Evolutionary conservation across 2,329 filamentous ascomycete genomes (phyloP), one percentile per base, ranked within the genome.

Genomic region (Chaetomium strumarium): DNA sequence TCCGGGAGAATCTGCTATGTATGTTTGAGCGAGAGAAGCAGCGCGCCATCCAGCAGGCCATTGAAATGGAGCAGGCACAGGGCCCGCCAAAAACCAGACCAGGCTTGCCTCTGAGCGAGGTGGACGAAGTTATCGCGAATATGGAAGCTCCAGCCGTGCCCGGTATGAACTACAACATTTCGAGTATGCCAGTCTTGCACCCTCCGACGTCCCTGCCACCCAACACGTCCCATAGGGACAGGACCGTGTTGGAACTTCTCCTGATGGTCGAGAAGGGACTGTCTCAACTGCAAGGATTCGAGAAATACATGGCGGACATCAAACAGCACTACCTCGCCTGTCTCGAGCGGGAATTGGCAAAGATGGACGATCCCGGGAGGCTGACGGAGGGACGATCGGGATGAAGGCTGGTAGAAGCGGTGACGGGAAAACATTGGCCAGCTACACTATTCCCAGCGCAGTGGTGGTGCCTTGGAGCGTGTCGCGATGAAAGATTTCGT

Each of bases 21-120:
- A 63, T 70, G 44, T 66, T 68, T 36, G 60, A 64, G 44, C 64
- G 67, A 17, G 68, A 71, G 56, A 64, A 64, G 51, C 53, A 50
- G 20, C 67, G 68, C 13, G 61, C 67, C 29, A 38, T 67, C 3
- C 51, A 53, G 14, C 54, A 57, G 8, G 64, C 64, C 1, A 24
- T 42, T 16, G 56, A 52, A 29, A 9, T 16, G 17, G 59, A 58
- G 33, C 31, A 48, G 14, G 30, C 37, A n/a, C 41, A 40, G 46
- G 34, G 24, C 5, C 31, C 13, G 34, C 42, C 43, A 2, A 34
- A 13, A 5, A 37, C 40, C 40, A 54, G 46, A 24, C 46, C 47
- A 2, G 49, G 54, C 5, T 16, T 67, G 17, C 24, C 53, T 8
- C 54, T 46, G 19, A 53, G 52, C 1, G 66, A 69, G 55, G 51